These are phyloP conservation scores for Chaetomium tenue DNA, from an alignment of 495 filamentous ascomycete species.

Conservation along the genomic window DNA sequence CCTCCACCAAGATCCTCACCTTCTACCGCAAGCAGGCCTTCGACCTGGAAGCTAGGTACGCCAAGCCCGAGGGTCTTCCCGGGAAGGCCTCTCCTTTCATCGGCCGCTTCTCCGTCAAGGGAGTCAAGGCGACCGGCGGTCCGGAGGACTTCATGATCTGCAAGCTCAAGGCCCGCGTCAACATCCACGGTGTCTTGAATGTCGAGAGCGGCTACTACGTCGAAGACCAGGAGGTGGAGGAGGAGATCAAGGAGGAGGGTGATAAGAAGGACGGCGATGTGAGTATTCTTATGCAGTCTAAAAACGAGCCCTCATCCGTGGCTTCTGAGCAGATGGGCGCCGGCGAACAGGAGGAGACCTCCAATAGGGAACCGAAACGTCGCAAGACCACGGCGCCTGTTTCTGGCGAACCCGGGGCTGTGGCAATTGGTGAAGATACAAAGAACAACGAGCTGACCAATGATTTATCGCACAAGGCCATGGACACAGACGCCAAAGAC, in stretches of 20 bases:
- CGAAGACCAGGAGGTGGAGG: constrained; percentile 96
- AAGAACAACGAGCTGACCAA: constrained; percentile 26
- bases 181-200: constrained; percentile 94
- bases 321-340: constrained; percentile 6
- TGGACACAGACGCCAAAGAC: constrained; percentile 79
- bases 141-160: constrained; percentile 98
- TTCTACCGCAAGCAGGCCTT: constrained; percentile 99
- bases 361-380: constrained; percentile 30
- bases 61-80: constrained; percentile 81
- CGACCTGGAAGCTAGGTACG: constrained; percentile 92
- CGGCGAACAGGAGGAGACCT: constrained; percentile 14
- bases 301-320: constrained; percentile 8
- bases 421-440: constrained; percentile 5
- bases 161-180: constrained; percentile 98
- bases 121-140: constrained; percentile 70
- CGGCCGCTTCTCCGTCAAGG: constrained; percentile 91
- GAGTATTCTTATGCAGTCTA: constrained; percentile 45
- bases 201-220: constrained; percentile 97
- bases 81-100: constrained; percentile 94
- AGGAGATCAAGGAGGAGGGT: constrained; percentile 70
- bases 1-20: constrained; percentile 98
- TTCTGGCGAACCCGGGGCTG: constrained; percentile 19
- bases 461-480: constrained; percentile 59
- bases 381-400: constrained; percentile 30
- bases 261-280: constrained; percentile 67